phyloP scores from a whole-genome alignment of 768 basidiomycete genomes.

The Tulasnella calospora region DNA sequence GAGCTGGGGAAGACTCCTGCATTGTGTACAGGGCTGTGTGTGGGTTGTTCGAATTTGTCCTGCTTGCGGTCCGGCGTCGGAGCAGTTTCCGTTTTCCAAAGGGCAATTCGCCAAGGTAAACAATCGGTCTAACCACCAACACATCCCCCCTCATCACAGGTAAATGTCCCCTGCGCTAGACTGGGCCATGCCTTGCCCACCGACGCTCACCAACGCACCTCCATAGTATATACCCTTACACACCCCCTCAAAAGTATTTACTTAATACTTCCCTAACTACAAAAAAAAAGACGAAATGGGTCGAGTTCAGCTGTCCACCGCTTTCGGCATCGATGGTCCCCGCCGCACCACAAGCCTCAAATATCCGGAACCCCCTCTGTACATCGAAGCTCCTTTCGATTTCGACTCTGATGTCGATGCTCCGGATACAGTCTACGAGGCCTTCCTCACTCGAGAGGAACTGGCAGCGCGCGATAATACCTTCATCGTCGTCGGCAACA shows the following conservation, averaged over 20 bases:
- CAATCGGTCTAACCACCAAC: background rate
- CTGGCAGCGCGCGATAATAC: background rate
- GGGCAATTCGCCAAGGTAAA: background rate
- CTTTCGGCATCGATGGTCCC: constrained; percentile 22
- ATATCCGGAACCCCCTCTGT: constrained; percentile 9
- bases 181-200: background rate
- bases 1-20: too few relatives aligned
- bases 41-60: background rate
- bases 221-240: constrained; percentile 20
- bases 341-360: background rate
- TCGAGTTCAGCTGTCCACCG: constrained; percentile 20
- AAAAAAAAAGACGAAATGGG: constrained; percentile 22
- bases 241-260: constrained; percentile 4
- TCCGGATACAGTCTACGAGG: constrained; percentile 24
- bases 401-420: constrained; percentile 21
- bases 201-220: background rate
- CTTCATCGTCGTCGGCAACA: background rate
- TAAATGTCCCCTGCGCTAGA: background rate
- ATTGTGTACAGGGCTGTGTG: background rate
- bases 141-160: background rate
- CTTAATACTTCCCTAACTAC: background rate
- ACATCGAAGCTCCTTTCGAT: constrained; percentile 23
- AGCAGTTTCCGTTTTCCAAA: background rate
- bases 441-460: constrained; percentile 17
- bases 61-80: background rate